Evolutionary conservation across 2,329 filamentous ascomycete genomes (phyloP).

Genomic region (Hymenoscyphus linearis): DNA sequence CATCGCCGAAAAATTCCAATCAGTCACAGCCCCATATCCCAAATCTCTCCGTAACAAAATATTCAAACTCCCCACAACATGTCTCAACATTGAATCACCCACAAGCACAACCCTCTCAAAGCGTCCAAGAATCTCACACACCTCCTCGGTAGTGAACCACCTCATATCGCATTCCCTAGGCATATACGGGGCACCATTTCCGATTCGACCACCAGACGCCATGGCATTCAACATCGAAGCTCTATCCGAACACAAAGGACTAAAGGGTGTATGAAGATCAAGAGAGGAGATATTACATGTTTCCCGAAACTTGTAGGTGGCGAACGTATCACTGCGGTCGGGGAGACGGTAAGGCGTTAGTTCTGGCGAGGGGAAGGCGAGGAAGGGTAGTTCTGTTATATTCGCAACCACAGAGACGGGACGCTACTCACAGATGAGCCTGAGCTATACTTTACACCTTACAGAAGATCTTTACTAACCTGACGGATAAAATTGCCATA

Average conservation of each 20-base stretch:
- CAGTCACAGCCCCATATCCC: constrained; percentile 44
- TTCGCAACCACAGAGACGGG: not conserved
- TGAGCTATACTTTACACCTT: not conserved
- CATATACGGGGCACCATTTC: constrained; percentile 40
- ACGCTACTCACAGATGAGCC: not conserved
- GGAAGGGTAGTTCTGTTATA: not conserved
- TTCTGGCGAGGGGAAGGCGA: not conserved
- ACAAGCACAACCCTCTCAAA: constrained; percentile 44
- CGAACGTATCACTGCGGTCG: constrained; percentile 35
- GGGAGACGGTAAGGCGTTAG: constrained; percentile 17
- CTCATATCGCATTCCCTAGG: constrained; percentile 42
- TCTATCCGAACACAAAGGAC: constrained; percentile 35
- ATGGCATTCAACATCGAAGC: constrained; percentile 34
- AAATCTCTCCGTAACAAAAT: constrained; percentile 41
- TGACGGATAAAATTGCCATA: not conserved
- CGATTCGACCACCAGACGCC: constrained; percentile 39
- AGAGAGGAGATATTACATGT: constrained; percentile 41
- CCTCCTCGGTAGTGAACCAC: constrained; percentile 42
- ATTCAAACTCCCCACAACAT: constrained; percentile 43
- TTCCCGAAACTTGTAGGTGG: constrained; percentile 38
- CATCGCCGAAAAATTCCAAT: constrained; percentile 43
- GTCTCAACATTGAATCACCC: constrained; percentile 44
- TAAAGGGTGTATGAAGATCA: constrained; percentile 35
- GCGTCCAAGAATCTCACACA: constrained; percentile 40
- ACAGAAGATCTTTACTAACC: not conserved